Percentiles rank a stretch among this genome's conserved stretches.
phyloP scores from a whole-genome alignment of 441 rosid species.

The Mallotus japonicus region DNA sequence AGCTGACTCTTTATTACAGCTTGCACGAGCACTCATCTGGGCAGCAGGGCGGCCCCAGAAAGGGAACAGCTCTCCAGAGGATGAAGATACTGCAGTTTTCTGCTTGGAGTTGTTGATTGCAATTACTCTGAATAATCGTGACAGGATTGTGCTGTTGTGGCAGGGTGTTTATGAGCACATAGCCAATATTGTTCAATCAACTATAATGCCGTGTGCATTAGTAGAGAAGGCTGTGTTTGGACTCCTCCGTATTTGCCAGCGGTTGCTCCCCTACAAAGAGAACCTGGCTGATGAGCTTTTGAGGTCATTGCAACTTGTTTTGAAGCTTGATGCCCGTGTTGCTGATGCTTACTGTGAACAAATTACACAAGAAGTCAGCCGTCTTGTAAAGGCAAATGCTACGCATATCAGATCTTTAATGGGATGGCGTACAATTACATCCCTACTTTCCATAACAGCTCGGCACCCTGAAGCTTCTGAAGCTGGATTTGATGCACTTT shows the following conservation, averaged over 20 bases:
- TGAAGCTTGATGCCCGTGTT: slow-evolving; percentile 96
- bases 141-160: slow-evolving; percentile 89
- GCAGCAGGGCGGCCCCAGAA: slow-evolving; percentile 91
- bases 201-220: slow-evolving; percentile 85
- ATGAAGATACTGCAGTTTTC: slow-evolving; percentile 97
- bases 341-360: slow-evolving; percentile 99
- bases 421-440: slow-evolving; percentile 92
- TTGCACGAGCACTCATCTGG: slow-evolving; percentile 89
- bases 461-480: slow-evolving; percentile 98
- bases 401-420: slow-evolving; percentile 81
- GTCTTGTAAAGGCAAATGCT: slow-evolving; percentile 94
- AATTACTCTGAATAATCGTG: slow-evolving; percentile 90
- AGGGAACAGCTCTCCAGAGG: slow-evolving; percentile 83
- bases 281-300: slow-evolving; percentile 93
- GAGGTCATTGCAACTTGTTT: slow-evolving; percentile 89
- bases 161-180: slow-evolving; percentile 98
- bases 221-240: slow-evolving; percentile 99
- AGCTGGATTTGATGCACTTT: slow-evolving; percentile 77
- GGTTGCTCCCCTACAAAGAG: slow-evolving; percentile 94
- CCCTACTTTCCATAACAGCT: slow-evolving; percentile 89
- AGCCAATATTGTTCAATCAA: slow-evolving; percentile 92
- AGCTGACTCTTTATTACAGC: slow-evolving; percentile 86
- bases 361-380: slow-evolving; percentile 89
- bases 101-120: slow-evolving; percentile 95
- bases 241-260: slow-evolving; percentile 86